phyloP scores from a whole-genome alignment of 352 stramenopile genomes.

The Saprolegnia parasitica region DNA sequence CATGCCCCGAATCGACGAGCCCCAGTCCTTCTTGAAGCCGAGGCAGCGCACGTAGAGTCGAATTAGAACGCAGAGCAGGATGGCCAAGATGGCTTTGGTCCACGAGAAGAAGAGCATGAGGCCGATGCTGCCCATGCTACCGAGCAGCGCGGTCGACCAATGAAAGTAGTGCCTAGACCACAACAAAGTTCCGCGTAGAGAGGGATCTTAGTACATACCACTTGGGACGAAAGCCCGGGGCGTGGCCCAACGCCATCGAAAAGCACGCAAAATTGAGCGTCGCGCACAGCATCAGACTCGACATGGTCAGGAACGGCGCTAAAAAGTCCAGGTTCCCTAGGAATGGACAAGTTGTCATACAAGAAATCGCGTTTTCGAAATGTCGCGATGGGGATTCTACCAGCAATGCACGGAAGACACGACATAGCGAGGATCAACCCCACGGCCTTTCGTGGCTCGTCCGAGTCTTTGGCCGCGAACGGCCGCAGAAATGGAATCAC shows the following conservation, averaged over 20 bases:
- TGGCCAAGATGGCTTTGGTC: slow-evolving; percentile 34
- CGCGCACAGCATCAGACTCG: slow-evolving; percentile 72
- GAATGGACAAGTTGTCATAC: not conserved
- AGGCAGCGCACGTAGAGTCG: slow-evolving; percentile 30
- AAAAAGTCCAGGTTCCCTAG: slow-evolving; percentile 68
- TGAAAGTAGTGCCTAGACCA: slow-evolving; percentile 52
- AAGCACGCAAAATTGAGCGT: slow-evolving; percentile 70
- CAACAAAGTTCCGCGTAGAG: not conserved
- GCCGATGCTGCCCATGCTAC: slow-evolving; percentile 49
- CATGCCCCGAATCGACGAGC: slow-evolving; percentile 26
- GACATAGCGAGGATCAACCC: slow-evolving; percentile 51
- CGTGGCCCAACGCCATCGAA: slow-evolving; percentile 43
- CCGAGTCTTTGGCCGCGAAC: slow-evolving; percentile 31
- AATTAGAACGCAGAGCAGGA: slow-evolving; percentile 31
- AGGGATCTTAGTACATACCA: slow-evolving; percentile 27
- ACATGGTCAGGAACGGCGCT: slow-evolving; percentile 71
- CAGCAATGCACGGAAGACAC: slow-evolving; percentile 46
- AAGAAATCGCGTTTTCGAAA: no score
- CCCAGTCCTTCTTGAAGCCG: slow-evolving; percentile 27
- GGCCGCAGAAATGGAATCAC: slow-evolving; percentile 49
- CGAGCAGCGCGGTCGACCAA: slow-evolving; percentile 54
- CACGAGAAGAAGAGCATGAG: slow-evolving; percentile 59
- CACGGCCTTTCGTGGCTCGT: slow-evolving; percentile 34
- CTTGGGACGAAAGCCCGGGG: slow-evolving; percentile 63
- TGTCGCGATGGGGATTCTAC: not conserved